Conservation (phyloP, 2,329 filamentous ascomycete genomes). For the Shiraia sp. region DNA sequence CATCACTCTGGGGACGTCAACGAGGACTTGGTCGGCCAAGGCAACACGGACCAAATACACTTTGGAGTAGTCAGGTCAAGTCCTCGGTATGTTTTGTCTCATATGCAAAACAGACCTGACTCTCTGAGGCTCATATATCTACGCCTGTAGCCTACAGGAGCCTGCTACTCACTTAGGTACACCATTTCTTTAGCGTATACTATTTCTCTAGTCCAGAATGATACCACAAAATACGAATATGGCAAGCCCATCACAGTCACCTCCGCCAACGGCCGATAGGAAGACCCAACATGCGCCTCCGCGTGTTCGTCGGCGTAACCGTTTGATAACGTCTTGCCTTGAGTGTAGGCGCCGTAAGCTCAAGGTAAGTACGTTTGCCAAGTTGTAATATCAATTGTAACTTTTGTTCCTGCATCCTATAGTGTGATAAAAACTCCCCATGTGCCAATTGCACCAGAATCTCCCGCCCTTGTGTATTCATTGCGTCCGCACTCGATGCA, state of each 20-base stretch:
- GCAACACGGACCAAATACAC: too few species aligned
- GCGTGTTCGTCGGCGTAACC: slow-evolving; percentile 43
- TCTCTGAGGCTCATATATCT: not conserved
- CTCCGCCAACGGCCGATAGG: slow-evolving; percentile 12
- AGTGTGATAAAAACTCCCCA: slow-evolving; percentile 75
- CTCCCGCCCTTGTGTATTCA: slow-evolving; percentile 62
- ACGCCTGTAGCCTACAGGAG: not conserved
- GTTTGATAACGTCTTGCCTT: slow-evolving; percentile 44
- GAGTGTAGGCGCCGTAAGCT: slow-evolving; percentile 60
- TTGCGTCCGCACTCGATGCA: slow-evolving; percentile 69
- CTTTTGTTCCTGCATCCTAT: slow-evolving; percentile 50
- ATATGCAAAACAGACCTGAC: too few species aligned
- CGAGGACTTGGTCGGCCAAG: too few species aligned
- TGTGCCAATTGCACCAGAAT: slow-evolving; percentile 68
- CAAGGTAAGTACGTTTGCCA: slow-evolving; percentile 35
- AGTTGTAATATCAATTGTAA: not conserved
- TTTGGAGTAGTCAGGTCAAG: too few species aligned
- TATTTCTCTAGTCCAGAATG: too few species aligned
- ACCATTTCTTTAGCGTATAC: too few species aligned
- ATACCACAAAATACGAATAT: too few species aligned
- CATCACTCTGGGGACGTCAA: too few species aligned
- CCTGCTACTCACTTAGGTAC: not conserved
- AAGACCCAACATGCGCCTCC: slow-evolving; percentile 26
- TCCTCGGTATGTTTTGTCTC: too few species aligned
- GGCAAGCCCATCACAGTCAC: not conserved